A percentile compares a stretch with the other conserved stretches of the same genome.
Conservation (phyloP, 2,329 filamentous ascomycete species). For the Geosmithia flava region DNA sequence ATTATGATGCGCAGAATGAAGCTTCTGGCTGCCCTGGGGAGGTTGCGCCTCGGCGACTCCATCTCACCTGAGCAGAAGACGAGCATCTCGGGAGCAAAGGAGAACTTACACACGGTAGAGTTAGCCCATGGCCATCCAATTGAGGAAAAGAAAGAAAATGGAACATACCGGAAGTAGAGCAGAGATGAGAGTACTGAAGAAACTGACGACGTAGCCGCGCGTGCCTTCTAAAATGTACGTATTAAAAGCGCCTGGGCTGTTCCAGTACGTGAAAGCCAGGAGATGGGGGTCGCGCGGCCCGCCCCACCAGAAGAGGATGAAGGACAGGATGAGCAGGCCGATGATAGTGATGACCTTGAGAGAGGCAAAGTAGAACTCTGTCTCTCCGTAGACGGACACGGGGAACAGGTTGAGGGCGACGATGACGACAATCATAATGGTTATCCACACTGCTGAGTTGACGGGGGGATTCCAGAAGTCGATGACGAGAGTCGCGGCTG, state of each 20-base stretch:
- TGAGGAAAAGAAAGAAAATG: slow-evolving; percentile 43
- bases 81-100: slow-evolving; percentile 25
- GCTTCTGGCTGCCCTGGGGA: slow-evolving; percentile 36
- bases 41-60: slow-evolving; percentile 28
- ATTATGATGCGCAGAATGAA: slow-evolving; percentile 39
- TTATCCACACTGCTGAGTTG: slow-evolving; percentile 11
- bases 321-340: slow-evolving; percentile 32
- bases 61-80: slow-evolving; percentile 39
- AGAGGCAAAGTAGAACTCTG: slow-evolving; percentile 34
- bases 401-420: slow-evolving; percentile 8
- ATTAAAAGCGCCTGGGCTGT: slow-evolving; percentile 18
- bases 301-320: slow-evolving; percentile 34
- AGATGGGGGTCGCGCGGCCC: slow-evolving; percentile 25
- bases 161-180: slow-evolving; percentile 8
- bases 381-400: slow-evolving; percentile 29
- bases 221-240: slow-evolving; percentile 22
- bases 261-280: slow-evolving; percentile 31
- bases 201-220: slow-evolving; percentile 32
- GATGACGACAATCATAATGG: slow-evolving; percentile 9
- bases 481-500: slow-evolving; percentile 8
- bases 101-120: slow-evolving; percentile 7
- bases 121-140: slow-evolving; percentile 31
- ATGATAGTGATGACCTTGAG: slow-evolving; percentile 36
- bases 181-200: slow-evolving; percentile 2
- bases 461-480: slow-evolving; percentile 10